phyloP scores from a whole-genome alignment of 2,329 filamentous ascomycete genomes.

The Cladophialophora bantiana region DNA sequence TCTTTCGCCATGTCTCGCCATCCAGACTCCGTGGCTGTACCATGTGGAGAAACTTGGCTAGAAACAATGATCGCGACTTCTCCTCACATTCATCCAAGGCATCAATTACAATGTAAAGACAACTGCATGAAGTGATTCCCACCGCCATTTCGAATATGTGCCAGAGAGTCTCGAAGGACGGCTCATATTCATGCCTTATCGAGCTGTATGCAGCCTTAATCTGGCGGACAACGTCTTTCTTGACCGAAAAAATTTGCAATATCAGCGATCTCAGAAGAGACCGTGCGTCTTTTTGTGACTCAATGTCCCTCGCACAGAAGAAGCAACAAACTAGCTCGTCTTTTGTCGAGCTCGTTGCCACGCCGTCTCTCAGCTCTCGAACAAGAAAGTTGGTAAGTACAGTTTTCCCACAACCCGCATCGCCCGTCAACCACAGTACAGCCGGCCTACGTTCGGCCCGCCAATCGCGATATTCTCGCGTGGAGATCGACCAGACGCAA shows the following conservation, averaged over 20 bases:
- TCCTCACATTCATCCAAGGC: constrained; percentile 33
- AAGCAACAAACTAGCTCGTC: constrained; percentile 27
- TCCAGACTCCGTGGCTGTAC: constrained; percentile 10
- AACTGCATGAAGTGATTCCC: constrained; percentile 11
- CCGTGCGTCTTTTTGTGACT: constrained; percentile 24
- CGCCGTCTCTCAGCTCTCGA: constrained; percentile 17
- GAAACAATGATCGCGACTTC: constrained; percentile 18
- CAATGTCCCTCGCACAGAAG: constrained; percentile 30
- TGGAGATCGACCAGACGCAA: neutral
- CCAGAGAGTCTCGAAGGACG: constrained; percentile 30
- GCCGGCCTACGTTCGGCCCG: constrained; percentile 1
- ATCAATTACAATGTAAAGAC: constrained; percentile 33
- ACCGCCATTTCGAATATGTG: constrained; percentile 27
- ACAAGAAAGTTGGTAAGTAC: constrained; percentile 30
- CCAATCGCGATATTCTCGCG: neutral
- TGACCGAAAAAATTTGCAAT: constrained; percentile 20
- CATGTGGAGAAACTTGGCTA: constrained; percentile 22
- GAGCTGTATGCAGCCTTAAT: constrained; percentile 24
- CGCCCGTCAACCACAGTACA: constrained; percentile 28
- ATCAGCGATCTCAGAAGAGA: constrained; percentile 24
- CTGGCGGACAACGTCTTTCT: constrained; percentile 27
- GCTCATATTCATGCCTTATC: constrained; percentile 21
- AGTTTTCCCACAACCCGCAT: constrained; percentile 32
- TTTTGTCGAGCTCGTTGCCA: constrained; percentile 11
- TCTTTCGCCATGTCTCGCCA: constrained; percentile 11